Percentiles rank a stretch among this genome's conserved stretches.
Conservation (phyloP, 2,329 filamentous ascomycete genomes). For the Mollisiaceae sp. region DNA sequence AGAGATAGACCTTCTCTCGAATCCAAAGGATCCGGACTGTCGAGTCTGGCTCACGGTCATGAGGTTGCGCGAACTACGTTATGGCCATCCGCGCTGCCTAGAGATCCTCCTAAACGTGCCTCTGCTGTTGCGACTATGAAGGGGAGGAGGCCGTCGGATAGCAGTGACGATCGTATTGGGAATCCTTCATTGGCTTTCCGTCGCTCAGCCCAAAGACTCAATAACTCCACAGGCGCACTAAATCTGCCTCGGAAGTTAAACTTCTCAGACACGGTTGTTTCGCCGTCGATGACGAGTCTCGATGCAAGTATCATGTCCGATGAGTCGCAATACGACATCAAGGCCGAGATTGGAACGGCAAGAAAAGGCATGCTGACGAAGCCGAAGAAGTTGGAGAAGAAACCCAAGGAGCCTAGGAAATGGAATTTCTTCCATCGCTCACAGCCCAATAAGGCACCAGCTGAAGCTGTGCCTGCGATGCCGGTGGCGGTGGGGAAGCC, state of each 20-base stretch:
- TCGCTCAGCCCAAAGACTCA: slow-evolving; percentile 59
- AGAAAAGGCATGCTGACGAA: slow-evolving; percentile 32
- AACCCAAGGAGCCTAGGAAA: slow-evolving; percentile 57
- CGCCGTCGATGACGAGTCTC: slow-evolving; percentile 60
- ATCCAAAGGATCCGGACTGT: slow-evolving; percentile 45
- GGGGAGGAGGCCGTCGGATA: slow-evolving; percentile 52
- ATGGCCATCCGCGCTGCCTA: slow-evolving; percentile 60
- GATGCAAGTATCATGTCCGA: slow-evolving; percentile 63
- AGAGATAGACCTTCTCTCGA: slow-evolving; percentile 49
- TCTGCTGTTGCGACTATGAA: slow-evolving; percentile 28
- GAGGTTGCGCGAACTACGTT: slow-evolving; percentile 52
- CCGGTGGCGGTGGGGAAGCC: slow-evolving; percentile 53
- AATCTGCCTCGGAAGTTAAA: slow-evolving; percentile 60
- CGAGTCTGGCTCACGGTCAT: slow-evolving; percentile 15
- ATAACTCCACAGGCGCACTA: slow-evolving; percentile 50
- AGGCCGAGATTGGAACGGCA: slow-evolving; percentile 44
- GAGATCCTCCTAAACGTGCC: slow-evolving; percentile 35
- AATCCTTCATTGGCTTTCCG: slow-evolving; percentile 60
- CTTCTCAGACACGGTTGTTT: slow-evolving; percentile 46
- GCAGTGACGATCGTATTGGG: slow-evolving; percentile 60
- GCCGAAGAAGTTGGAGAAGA: slow-evolving; percentile 62
- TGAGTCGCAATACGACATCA: slow-evolving; percentile 51
- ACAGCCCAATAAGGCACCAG: slow-evolving; percentile 46
- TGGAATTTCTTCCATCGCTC: slow-evolving; percentile 69
- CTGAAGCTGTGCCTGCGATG: slow-evolving; percentile 48